Percentiles rank a stretch among this genome's conserved stretches.
These are phyloP conservation scores for Lactuca sativa DNA, from an alignment of 129 eudicot genomes.

Conservation along the genomic window DNA sequence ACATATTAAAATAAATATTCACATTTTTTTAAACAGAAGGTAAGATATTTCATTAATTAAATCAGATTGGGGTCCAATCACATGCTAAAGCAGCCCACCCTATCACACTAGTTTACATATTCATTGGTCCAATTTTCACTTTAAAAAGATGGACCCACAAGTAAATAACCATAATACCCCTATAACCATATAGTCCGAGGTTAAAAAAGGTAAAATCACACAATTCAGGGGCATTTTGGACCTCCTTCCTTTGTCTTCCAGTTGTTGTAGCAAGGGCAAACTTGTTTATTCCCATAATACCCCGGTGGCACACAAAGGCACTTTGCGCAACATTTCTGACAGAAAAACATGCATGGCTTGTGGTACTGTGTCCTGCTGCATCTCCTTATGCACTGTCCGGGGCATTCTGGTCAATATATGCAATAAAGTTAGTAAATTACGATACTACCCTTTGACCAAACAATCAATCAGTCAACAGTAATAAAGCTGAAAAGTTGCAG, in stretches of 20 bases:
- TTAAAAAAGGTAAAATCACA: background rate
- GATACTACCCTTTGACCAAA: slow-evolving; percentile 2
- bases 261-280: slow-evolving; percentile 93
- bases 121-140: slow-evolving; percentile 6
- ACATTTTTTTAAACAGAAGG: background rate
- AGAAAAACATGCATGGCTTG: slow-evolving; percentile 87
- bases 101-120: slow-evolving; percentile 9
- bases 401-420: slow-evolving; percentile 61
- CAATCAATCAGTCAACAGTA: slow-evolving; percentile 22
- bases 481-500: slow-evolving; percentile 19
- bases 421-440: background rate
- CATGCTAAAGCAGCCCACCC: slow-evolving; percentile 12
- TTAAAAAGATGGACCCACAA: background rate
- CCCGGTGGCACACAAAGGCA: slow-evolving; percentile 89
- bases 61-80: background rate
- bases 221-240: slow-evolving; percentile 67
- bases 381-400: slow-evolving; percentile 66
- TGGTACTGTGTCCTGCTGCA: slow-evolving; percentile 77
- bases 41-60: slow-evolving; percentile 16
- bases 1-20: too few species aligned
- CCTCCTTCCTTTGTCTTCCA: slow-evolving; percentile 95
- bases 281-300: slow-evolving; percentile 72
- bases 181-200: background rate
- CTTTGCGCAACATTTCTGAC: slow-evolving; percentile 75
- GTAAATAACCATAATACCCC: slow-evolving; percentile 3